Base-by-base conservation (phyloP, 2,329 filamentous ascomycete species). In the Diaporthe ilicicola region DNA sequence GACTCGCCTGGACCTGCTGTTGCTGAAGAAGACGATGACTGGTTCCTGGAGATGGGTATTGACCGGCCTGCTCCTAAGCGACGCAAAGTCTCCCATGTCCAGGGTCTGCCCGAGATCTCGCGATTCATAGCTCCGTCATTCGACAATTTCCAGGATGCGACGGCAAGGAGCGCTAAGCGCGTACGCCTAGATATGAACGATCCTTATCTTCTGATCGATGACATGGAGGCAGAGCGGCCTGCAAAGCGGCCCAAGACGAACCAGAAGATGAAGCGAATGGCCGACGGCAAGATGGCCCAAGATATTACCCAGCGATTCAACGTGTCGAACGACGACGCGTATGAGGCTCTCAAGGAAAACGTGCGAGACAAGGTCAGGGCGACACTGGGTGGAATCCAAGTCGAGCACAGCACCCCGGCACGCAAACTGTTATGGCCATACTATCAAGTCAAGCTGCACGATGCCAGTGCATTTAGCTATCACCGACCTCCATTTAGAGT, bases 361-460 rank as follows among this genome's bases (percentile, higher is more conserved):
- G 95, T 97, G 78, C 94, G 97, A 82, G 94, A 94, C 86, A 98
- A 97, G 82, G 93, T 99, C 73, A 91, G 96, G 75, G 96, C 94
- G 66, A 97, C 94, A 1, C 89, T 99, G 72, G 94, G 94, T 55
- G 95, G 95, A 78, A 90, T 97, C 73, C 91, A 93, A n/a, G 91
- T 99, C 51, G 96, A 99, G 80, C 96, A 99, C 83, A 95, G 93
- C 80, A 87, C 97, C 85, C 95, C 96, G 19, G 96, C 96, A 13
- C 86, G 95, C 77, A 95, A 95, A 78, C 84, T 99, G 50, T 93
- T 97, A 73, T 98, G 94, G 89, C 96, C 96, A 48, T 98, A 97
- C 85, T 99, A 98, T 84, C 94, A 93, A 78, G 94, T 96, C 69
- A 94, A 93, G 77, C 86, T 98, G 24, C 88, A 90, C 34, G 92